A percentile compares a stretch with the other conserved stretches of the same genome.
Conservation (phyloP, 441 rosid species). For the Populus hybrid region DNA sequence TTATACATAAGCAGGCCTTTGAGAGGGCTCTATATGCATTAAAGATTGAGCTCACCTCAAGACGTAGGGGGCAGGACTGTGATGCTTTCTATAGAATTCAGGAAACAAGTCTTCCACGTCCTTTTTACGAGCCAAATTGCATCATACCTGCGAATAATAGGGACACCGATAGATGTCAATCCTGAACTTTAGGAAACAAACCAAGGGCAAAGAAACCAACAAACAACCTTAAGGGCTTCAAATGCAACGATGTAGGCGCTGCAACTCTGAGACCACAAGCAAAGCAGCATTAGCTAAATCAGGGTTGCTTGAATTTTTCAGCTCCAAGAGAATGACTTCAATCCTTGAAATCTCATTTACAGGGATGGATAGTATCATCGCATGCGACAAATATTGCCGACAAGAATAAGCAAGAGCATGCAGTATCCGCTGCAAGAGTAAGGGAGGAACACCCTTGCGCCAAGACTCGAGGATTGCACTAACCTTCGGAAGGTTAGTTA, state of each 20-base stretch:
- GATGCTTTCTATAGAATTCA: conserved; percentile 6
- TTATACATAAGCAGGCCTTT: conserved; percentile 22
- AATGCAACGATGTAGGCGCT: conserved; percentile 61
- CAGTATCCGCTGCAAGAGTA: conserved; percentile 64
- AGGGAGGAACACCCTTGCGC: conserved; percentile 36
- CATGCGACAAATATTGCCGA: conserved; percentile 71
- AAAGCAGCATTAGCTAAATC: conserved; percentile 56
- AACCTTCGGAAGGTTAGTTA: conserved; percentile 79
- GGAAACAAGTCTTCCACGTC: not conserved
- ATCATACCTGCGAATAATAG: conserved; percentile 7
- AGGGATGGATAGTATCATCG: conserved; percentile 82
- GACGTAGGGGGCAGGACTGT: not conserved
- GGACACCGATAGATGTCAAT: not conserved
- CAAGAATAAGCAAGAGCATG: conserved; percentile 81
- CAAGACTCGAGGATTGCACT: conserved; percentile 60
- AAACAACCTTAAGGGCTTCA: conserved; percentile 29
- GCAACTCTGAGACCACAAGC: conserved; percentile 60
- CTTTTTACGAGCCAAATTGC: not conserved
- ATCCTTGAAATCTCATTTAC: conserved; percentile 57
- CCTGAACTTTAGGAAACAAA: not conserved
- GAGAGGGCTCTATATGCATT: conserved; percentile 4
- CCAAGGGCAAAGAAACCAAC: not conserved
- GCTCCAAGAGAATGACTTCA: conserved; percentile 53
- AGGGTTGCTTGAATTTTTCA: conserved; percentile 46
- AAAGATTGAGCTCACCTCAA: conserved; percentile 19